A percentile compares a stretch with the other conserved stretches of the same genome.
Conservation (phyloP, 2,329 filamentous ascomycete species). For the Coniella lustricola region DNA sequence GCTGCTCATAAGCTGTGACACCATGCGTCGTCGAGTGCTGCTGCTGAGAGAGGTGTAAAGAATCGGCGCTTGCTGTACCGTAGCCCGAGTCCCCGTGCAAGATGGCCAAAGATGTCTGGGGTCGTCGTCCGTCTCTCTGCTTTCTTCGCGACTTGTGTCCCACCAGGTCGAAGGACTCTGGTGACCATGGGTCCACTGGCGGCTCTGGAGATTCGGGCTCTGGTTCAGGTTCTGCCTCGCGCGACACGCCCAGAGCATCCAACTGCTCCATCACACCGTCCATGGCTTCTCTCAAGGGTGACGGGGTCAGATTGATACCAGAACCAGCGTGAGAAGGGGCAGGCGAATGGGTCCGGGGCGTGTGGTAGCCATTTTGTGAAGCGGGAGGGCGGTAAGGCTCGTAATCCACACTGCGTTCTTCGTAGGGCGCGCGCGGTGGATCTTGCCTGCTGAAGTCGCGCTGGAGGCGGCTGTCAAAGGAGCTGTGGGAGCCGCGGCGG, state of each 20-base stretch:
- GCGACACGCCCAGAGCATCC: slow-evolving; percentile 70
- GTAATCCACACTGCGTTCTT: slow-evolving; percentile 19
- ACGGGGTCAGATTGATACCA: slow-evolving; percentile 64
- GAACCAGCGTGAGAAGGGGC: slow-evolving; percentile 61
- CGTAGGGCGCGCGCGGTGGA: slow-evolving; percentile 31
- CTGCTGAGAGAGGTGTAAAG: too few relatives aligned
- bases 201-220: slow-evolving; percentile 49
- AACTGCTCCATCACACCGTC: slow-evolving; percentile 96
- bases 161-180: slow-evolving; percentile 69
- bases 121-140: slow-evolving; percentile 33
- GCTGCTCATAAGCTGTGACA: slow-evolving; percentile 28
- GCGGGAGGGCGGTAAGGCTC: slow-evolving; percentile 8
- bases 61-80: slow-evolving; percentile 49
- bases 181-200: slow-evolving; percentile 72
- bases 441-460: slow-evolving; percentile 25
- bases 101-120: slow-evolving; percentile 70
- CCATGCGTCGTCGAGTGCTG: slow-evolving; percentile 35
- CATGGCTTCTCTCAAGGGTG: slow-evolving; percentile 89
- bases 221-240: slow-evolving; percentile 46
- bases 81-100: slow-evolving; percentile 51
- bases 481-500: slow-evolving; percentile 17
- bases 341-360: slow-evolving; percentile 54
- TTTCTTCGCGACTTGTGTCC: slow-evolving; percentile 33
- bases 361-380: slow-evolving; percentile 38
- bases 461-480: slow-evolving; percentile 14